Evolutionary conservation across 176 grass and related monocot genomes (phyloP), one percentile per base, ranked within the genome.

Genomic region (Miscanthus lutarioriparius): DNA sequence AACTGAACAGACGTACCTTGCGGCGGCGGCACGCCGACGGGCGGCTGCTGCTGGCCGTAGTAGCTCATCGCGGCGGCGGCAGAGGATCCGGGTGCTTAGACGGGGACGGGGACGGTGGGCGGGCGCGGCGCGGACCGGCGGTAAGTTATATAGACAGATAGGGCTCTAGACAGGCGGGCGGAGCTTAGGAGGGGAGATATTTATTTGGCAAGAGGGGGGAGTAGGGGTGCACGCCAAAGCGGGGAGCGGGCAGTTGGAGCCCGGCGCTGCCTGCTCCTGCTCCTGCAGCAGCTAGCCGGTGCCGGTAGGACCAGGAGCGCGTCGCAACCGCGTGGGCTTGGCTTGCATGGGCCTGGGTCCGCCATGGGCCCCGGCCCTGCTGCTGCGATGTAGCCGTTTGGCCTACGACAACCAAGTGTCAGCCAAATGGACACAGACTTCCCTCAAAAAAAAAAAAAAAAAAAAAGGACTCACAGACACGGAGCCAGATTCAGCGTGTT

Each of bases 11-110:
- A 10, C 16, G 13, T 6, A 91, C 91, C 91, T 86, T 93, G 91
- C 35, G 81, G 86, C 11, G 91, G 91, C 27, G 91, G 91, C 33
- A 83, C 91, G 88, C 91, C 86, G 70, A 93, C 91, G 40, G 91
- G 88, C 35, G 85, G 82, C 74, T 87, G 77, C 70, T 32, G 87
- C 88, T 93, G 91, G 64, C 77, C 77, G 88, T 93, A 93, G 91
- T 93, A 93, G 83, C 83, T 90, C 91, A 93, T 93, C 68, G 59
- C 77, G 35, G 83, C 51, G 8, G 33, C 36, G 36, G 36, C 36
- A 56, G 11, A 19, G 63, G 64, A 43, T 13, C 20, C 68, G 67
- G 5, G 37, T 10, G 22, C 12, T 33, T 4, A 33, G 32, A 33
- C 32, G 32, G 32, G 30, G 30, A 32, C 30, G 30, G 30, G 32